Percentiles rank a stretch among this genome's conserved stretches.
These are phyloP conservation scores for Xylaria palmicola DNA, from an alignment of 495 filamentous ascomycete species.

Conservation along the genomic window DNA sequence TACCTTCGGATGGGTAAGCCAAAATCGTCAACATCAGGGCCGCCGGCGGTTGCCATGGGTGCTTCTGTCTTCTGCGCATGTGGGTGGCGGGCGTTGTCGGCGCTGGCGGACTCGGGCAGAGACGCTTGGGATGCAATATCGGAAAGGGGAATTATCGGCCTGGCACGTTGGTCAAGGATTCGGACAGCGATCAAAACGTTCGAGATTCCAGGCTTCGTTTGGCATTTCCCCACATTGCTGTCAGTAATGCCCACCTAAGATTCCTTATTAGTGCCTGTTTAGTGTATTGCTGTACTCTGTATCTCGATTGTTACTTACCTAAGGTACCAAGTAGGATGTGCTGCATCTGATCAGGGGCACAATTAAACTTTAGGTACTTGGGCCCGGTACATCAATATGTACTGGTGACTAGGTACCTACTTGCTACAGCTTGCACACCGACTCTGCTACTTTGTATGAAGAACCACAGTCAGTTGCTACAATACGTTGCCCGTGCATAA, in stretches of 20 bases:
- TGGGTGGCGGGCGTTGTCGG: constrained; percentile 17
- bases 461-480: too few relatives aligned
- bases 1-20: constrained; percentile 52
- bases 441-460: neutral
- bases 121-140: constrained; percentile 15
- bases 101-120: constrained; percentile 13
- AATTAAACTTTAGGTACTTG: neutral
- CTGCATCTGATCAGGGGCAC: neutral
- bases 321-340: too few relatives aligned
- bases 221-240: constrained; percentile 13
- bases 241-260: neutral
- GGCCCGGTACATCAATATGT: too few relatives aligned
- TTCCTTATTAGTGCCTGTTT: too few relatives aligned
- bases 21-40: constrained; percentile 54
- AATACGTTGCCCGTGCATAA: too few relatives aligned
- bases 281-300: neutral
- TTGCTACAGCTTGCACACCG: neutral
- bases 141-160: neutral
- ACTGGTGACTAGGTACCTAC: too few relatives aligned
- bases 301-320: too few relatives aligned
- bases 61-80: constrained; percentile 27
- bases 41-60: constrained; percentile 36
- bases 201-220: constrained; percentile 8
- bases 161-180: neutral
- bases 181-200: constrained; percentile 1